phyloP scores from a whole-genome alignment of 2,329 filamentous ascomycete genomes.

The Cercospora sesami region DNA sequence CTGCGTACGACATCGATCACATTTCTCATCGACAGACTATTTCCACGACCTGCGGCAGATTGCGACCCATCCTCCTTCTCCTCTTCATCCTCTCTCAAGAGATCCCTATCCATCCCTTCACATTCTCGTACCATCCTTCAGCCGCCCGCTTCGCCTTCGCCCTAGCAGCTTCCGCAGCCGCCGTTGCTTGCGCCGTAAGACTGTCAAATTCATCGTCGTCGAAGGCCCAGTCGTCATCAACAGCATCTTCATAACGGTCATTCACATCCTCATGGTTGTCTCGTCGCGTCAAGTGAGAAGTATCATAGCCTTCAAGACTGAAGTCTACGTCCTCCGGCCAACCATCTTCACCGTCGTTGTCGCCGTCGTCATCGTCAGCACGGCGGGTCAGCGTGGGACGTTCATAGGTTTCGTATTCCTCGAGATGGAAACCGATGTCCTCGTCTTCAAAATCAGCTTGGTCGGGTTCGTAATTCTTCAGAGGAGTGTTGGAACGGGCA shows the following conservation, averaged over 20 bases:
- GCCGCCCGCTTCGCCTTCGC: not conserved
- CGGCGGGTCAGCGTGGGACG: not conserved
- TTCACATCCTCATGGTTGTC: not conserved
- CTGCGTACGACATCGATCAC: not conserved
- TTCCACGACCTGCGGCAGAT: not conserved
- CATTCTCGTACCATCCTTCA: not conserved
- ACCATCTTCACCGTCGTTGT: not conserved
- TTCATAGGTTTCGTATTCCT: slow-evolving; percentile 10
- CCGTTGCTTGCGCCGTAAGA: not conserved
- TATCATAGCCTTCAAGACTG: not conserved
- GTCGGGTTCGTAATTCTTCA: slow-evolving; percentile 3
- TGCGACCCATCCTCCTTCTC: not conserved
- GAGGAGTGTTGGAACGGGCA: not conserved
- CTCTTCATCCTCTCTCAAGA: not conserved
- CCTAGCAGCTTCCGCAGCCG: not conserved
- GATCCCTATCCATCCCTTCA: slow-evolving; percentile 10
- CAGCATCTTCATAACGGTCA: slow-evolving; percentile 5
- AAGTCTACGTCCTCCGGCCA: not conserved
- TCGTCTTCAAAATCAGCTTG: slow-evolving; percentile 10
- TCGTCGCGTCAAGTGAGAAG: not conserved
- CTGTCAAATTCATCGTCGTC: not conserved
- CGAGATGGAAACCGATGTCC: slow-evolving; percentile 10
- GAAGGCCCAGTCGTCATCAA: not conserved
- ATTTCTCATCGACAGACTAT: not conserved
- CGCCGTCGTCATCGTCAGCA: not conserved